Base-by-base conservation (phyloP, 495 filamentous ascomycete genomes). In the Bryoglossum gracile region DNA sequence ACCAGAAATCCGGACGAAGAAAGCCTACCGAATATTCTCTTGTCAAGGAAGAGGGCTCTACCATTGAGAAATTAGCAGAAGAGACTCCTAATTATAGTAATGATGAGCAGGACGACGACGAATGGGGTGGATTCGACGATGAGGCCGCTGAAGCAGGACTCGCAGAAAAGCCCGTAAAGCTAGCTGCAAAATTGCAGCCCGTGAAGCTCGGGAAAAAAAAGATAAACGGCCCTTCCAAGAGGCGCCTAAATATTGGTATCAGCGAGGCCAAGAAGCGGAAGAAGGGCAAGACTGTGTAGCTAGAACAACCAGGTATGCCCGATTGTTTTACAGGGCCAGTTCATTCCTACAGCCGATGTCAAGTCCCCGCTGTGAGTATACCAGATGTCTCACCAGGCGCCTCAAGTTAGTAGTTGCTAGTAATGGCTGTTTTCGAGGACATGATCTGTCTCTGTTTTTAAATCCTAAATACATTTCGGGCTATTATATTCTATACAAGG, bases 91-190 rank as follows among this genome's bases (percentile, higher is more conserved):
- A 23, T 21, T 2, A 23, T 16, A 18, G 6, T 3, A 10, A 30
- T 13, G 36, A 25, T 3, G 42, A 38, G 28, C 50, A 59, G 17
- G 60, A 59, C 9, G 65, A 62, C 3, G 69, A 68, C 4, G 74
- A 66, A 51, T 77, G 74, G 74, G 59, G 55, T 40, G 74, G 74
- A 0, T 72, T 77, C 46, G 63, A 56, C 10, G 73, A 77, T 57
- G 72, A 56, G 22, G 46, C 23, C n/a, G 21, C 23, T 16, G 41
- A 38, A n/a, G n/a, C n/a, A n/a, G n/a, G n/a, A n/a, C n/a, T n/a
- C n/a, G n/a, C 41, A 21, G 6, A 8, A 16, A 34, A 17, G 19
- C 19, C 6, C 17, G 18, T 10, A 17, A 24, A 22, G n/a, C n/a
- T 9, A 16, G 41, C 6, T 22, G 32, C 4, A 22, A 19, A 6